phyloP scores from a whole-genome alignment of 179 eudicot genomes.

The Spergularia azorica region DNA sequence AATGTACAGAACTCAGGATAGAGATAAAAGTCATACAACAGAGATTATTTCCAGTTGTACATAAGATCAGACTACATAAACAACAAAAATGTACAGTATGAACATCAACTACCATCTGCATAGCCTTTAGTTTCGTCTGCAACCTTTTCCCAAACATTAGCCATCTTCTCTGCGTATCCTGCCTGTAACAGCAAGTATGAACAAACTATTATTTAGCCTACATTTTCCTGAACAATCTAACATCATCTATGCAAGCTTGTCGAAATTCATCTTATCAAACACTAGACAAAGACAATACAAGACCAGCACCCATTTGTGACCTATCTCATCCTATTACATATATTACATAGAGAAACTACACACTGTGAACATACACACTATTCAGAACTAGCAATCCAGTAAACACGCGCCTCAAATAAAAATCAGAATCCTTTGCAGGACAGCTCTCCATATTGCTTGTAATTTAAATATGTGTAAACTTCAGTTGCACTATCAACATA shows the following conservation, averaged over 20 bases:
- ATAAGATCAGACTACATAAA: slow-evolving; percentile 25
- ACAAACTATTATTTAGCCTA: background rate
- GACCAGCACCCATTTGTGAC: too few relatives aligned
- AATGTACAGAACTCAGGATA: slow-evolving; percentile 22
- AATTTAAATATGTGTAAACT: too few relatives aligned
- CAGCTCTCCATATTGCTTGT: too few relatives aligned
- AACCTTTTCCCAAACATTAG: slow-evolving; percentile 50
- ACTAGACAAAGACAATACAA: too few relatives aligned
- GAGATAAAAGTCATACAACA: background rate
- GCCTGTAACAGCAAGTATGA: slow-evolving; percentile 35
- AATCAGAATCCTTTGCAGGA: too few relatives aligned
- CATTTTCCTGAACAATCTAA: background rate
- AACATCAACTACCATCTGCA: slow-evolving; percentile 31
- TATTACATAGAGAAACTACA: too few relatives aligned
- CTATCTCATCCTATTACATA: too few relatives aligned
- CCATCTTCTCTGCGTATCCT: slow-evolving; percentile 54
- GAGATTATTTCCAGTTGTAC: slow-evolving; percentile 23
- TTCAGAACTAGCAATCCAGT: too few relatives aligned
- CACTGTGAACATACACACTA: too few relatives aligned
- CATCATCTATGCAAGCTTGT: background rate
- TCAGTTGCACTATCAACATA: too few relatives aligned
- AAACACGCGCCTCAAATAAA: too few relatives aligned
- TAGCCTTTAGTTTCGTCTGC: slow-evolving; percentile 46
- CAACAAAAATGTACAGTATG: slow-evolving; percentile 21
- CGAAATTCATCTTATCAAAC: too few relatives aligned